phyloP scores from a whole-genome alignment of 139 green algal genomes.

The Astrephomene gubernaculifera region DNA sequence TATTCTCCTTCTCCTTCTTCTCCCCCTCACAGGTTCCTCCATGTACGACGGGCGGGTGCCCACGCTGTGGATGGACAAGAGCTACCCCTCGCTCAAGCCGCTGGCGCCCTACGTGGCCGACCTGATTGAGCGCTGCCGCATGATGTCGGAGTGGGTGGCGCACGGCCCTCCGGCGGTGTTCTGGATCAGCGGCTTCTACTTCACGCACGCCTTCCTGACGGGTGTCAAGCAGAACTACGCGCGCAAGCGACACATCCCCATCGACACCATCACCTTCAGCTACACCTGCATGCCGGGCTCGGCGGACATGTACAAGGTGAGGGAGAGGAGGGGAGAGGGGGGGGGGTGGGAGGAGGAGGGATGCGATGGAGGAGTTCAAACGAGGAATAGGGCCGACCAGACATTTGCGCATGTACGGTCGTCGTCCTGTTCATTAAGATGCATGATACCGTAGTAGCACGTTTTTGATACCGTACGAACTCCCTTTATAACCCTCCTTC shows the following conservation, averaged over 20 bases:
- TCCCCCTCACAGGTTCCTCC: constrained; percentile 28
- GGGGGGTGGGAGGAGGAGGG: not conserved
- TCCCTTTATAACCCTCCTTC: not conserved
- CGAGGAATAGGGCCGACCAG: too few species aligned
- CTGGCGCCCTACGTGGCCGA: constrained; percentile 79
- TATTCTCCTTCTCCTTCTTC: not conserved
- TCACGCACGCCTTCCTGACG: constrained; percentile 87
- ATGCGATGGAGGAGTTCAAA: too few species aligned
- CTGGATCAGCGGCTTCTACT: constrained; percentile 91
- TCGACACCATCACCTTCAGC: constrained; percentile 83
- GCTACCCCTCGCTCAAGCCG: constrained; percentile 82
- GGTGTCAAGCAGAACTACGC: constrained; percentile 88
- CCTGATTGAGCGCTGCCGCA: constrained; percentile 70
- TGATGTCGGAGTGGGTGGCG: constrained; percentile 77
- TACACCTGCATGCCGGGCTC: constrained; percentile 54
- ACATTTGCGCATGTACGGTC: too few species aligned
- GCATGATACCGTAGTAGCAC: too few species aligned
- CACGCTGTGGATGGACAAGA: constrained; percentile 70
- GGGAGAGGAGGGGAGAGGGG: not conserved
- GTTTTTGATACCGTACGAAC: too few species aligned
- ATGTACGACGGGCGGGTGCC: constrained; percentile 75
- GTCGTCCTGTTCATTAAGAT: too few species aligned
- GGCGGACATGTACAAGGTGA: constrained; percentile 11
- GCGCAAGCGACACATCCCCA: constrained; percentile 72
- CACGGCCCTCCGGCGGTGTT: constrained; percentile 74